Percentiles rank a stretch among this genome's conserved stretches.
phyloP scores from a whole-genome alignment of 257 asterid genomes.

The Nicotiana undulata region DNA sequence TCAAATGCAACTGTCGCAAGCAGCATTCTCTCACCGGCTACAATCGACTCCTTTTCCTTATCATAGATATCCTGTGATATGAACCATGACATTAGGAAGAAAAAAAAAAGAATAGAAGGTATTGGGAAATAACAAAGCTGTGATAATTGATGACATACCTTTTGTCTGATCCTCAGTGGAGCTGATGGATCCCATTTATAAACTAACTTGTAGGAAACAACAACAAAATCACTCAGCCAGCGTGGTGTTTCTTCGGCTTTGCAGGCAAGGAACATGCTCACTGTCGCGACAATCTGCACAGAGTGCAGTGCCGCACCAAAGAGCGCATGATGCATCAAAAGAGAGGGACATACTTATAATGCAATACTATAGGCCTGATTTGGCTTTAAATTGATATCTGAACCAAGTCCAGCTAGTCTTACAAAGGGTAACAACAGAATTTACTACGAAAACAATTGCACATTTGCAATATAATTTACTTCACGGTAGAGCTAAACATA shows the following conservation, averaged over 20 bases:
- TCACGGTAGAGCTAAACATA: neutral
- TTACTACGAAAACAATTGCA: neutral
- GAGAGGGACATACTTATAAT: neutral
- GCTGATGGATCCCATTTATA: conserved; percentile 56
- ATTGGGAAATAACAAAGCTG: neutral
- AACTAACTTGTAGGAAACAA: conserved; percentile 38
- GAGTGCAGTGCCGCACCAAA: conserved; percentile 10
- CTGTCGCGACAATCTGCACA: conserved; percentile 45
- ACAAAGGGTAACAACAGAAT: neutral
- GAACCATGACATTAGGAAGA: conserved; percentile 5
- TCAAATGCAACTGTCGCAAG: conserved; percentile 53
- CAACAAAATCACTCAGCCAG: conserved; percentile 36
- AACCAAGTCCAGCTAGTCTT: neutral
- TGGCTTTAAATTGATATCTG: neutral
- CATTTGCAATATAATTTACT: neutral
- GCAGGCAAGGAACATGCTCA: conserved; percentile 56
- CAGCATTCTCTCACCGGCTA: conserved; percentile 43
- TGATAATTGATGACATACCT: conserved; percentile 23
- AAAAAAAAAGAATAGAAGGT: neutral
- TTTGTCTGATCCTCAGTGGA: conserved; percentile 39
- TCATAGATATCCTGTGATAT: conserved; percentile 38
- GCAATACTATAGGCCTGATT: neutral
- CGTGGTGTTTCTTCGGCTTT: conserved; percentile 64
- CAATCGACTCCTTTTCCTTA: conserved; percentile 37
- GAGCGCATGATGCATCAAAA: conserved; percentile 11